Percentiles rank a stretch among this genome's conserved stretches.
Conservation (phyloP, 2,329 filamentous ascomycete species). For the Fusarium sp. region DNA sequence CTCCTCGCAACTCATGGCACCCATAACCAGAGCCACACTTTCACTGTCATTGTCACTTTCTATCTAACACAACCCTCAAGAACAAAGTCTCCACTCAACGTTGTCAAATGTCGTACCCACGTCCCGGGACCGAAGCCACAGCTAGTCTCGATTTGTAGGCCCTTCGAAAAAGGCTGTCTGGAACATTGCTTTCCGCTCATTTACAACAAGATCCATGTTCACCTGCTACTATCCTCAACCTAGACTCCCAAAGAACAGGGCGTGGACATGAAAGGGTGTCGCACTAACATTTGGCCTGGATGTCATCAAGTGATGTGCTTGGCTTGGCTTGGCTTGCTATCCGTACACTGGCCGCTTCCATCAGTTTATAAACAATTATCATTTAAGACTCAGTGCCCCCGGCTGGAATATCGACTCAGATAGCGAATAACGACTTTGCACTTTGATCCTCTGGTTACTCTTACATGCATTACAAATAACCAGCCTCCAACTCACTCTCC, state of each 20-base stretch:
- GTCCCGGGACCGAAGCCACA: slow-evolving; percentile 47
- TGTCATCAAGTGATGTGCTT: slow-evolving; percentile 43
- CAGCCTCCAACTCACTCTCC: slow-evolving; percentile 7
- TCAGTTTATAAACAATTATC: slow-evolving; percentile 37
- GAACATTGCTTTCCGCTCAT: slow-evolving; percentile 42
- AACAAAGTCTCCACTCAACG: slow-evolving; percentile 43
- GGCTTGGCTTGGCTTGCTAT: slow-evolving; percentile 43
- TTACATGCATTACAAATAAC: slow-evolving; percentile 2
- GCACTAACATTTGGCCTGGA: slow-evolving; percentile 38
- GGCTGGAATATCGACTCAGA: slow-evolving; percentile 15
- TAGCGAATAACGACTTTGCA: slow-evolving; percentile 10
- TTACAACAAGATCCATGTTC: slow-evolving; percentile 42
- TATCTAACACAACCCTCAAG: slow-evolving; percentile 35
- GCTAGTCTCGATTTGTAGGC: slow-evolving; percentile 43
- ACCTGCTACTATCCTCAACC: slow-evolving; percentile 28
- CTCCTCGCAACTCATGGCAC: slow-evolving; percentile 20
- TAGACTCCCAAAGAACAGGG: slow-evolving; percentile 28
- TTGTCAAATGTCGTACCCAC: slow-evolving; percentile 42
- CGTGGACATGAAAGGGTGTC: slow-evolving; percentile 39
- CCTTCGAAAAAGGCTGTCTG: slow-evolving; percentile 46
- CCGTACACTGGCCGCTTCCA: slow-evolving; percentile 35
- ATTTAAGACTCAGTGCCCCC: slow-evolving; percentile 47
- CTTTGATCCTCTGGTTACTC: slow-evolving; percentile 12
- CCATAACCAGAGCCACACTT: slow-evolving; percentile 16
- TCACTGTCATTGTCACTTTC: slow-evolving; percentile 39